A percentile compares a stretch with the other conserved stretches of the same genome.
These are phyloP conservation scores for Multifurca ochricompacta DNA, from an alignment of 768 basidiomycete genomes.

Conservation along the genomic window DNA sequence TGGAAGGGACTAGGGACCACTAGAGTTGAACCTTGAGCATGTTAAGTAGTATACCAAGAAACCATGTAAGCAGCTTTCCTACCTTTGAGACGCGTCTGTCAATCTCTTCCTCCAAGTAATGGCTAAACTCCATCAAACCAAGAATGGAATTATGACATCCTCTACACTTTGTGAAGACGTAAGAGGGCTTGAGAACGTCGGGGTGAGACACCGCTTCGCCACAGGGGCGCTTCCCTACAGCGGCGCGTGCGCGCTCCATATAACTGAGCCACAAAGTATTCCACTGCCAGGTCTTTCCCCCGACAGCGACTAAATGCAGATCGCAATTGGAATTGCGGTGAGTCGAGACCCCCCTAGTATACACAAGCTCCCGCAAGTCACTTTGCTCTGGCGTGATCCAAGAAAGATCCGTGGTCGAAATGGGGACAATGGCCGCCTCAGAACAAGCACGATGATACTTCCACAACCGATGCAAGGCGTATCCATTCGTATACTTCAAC, in stretches of 20 bases:
- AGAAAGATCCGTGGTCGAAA: not conserved
- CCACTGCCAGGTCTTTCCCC: not conserved
- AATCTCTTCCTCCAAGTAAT: not conserved
- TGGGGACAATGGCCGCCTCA: not conserved
- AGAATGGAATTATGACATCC: not conserved
- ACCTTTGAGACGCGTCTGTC: not conserved
- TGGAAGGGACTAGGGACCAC: too few species aligned
- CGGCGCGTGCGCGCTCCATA: not conserved
- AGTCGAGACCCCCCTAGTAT: not conserved
- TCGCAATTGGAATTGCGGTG: not conserved
- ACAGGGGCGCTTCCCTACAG: not conserved
- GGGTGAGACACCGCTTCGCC: not conserved
- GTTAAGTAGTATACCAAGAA: not conserved
- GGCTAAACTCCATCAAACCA: not conserved
- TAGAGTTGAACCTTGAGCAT: too few species aligned
- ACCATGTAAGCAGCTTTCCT: not conserved
- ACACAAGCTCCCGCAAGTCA: not conserved
- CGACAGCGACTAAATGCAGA: not conserved
- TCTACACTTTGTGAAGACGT: not conserved
- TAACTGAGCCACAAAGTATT: not conserved
- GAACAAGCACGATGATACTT: constrained; percentile 5
- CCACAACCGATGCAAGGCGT: not conserved
- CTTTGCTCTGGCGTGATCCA: not conserved
- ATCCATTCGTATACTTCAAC: not conserved
- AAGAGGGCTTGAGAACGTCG: not conserved